These are phyloP conservation scores for Nothophaeocryptopus gaeumannii DNA, from an alignment of 2,329 filamentous ascomycete genomes.

Conservation along the genomic window DNA sequence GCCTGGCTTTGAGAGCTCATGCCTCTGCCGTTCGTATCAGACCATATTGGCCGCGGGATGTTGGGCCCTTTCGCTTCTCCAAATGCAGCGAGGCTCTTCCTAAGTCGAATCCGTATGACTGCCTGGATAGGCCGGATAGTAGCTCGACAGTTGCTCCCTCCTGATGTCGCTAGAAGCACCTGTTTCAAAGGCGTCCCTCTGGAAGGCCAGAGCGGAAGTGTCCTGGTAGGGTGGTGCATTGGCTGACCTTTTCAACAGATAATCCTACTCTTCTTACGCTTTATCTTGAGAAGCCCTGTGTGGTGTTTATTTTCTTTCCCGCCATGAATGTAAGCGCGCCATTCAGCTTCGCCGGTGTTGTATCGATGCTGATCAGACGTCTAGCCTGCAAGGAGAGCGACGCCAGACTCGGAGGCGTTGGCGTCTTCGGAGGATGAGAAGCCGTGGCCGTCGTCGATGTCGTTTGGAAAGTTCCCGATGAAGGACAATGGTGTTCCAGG, in stretches of 20 bases:
- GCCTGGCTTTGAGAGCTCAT: too few species aligned
- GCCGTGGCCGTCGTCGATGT: slow-evolving; percentile 53
- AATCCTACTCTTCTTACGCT: slow-evolving; percentile 13
- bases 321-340: slow-evolving; percentile 25
- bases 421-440: slow-evolving; percentile 91
- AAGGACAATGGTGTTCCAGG: slow-evolving; percentile 37
- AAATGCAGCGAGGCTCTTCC: too few species aligned
- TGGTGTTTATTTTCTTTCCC: slow-evolving; percentile 9
- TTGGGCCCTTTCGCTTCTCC: too few species aligned
- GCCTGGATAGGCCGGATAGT: too few species aligned
- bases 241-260: slow-evolving; percentile 16
- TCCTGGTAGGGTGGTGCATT: too few species aligned
- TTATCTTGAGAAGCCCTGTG: not conserved
- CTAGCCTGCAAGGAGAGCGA: slow-evolving; percentile 66
- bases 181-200: too few species aligned
- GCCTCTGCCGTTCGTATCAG: too few species aligned
- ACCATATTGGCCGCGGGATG: too few species aligned
- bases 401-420: slow-evolving; percentile 89
- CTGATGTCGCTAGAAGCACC: too few species aligned
- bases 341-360: not conserved
- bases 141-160: too few species aligned
- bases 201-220: too few species aligned
- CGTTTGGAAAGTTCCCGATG: slow-evolving; percentile 41
- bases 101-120: too few species aligned
- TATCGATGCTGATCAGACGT: slow-evolving; percentile 14